These are phyloP conservation scores for Ambispora gerdemannii DNA, from an alignment of 192 early-diverging fungal species.

Conservation along the genomic window DNA sequence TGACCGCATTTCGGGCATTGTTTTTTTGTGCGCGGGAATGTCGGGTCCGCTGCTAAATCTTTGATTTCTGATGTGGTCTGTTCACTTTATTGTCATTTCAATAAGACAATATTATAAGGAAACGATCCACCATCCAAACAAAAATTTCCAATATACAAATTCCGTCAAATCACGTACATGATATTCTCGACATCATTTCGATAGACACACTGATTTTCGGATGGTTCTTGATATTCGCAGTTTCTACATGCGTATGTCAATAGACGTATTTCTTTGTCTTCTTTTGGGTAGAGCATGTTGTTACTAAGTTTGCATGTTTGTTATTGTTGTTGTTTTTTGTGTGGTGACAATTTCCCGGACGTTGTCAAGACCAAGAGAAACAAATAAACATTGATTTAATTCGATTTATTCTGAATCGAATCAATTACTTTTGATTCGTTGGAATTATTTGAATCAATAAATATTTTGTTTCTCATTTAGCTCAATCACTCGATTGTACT, in stretches of 20 bases:
- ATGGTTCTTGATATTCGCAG: slow-evolving; percentile 69
- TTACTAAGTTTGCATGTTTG: slow-evolving; percentile 55
- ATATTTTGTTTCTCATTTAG: no score
- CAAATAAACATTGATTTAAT: no score
- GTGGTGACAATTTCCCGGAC: no score
- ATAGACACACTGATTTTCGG: slow-evolving; percentile 70
- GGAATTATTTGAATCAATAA: no score
- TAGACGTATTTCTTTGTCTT: slow-evolving; percentile 51
- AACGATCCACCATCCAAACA: no score
- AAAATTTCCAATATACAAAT: no score
- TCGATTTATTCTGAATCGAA: no score
- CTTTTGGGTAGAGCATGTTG: slow-evolving; percentile 80
- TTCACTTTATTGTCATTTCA: slow-evolving; percentile 3
- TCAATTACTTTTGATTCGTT: no score
- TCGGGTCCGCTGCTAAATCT: not conserved
- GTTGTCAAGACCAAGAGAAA: no score
- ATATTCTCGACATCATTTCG: slow-evolving; percentile 68
- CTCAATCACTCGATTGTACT: no score
- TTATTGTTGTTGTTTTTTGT: no score
- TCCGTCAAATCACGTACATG: no score
- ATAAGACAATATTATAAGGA: not conserved
- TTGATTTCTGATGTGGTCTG: not conserved
- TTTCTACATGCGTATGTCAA: slow-evolving; percentile 76
- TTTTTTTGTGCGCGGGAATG: slow-evolving; percentile 58
- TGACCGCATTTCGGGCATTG: slow-evolving; percentile 60